Conservation (phyloP, 495 filamentous ascomycete species). For the Penicillium simplicissimum region DNA sequence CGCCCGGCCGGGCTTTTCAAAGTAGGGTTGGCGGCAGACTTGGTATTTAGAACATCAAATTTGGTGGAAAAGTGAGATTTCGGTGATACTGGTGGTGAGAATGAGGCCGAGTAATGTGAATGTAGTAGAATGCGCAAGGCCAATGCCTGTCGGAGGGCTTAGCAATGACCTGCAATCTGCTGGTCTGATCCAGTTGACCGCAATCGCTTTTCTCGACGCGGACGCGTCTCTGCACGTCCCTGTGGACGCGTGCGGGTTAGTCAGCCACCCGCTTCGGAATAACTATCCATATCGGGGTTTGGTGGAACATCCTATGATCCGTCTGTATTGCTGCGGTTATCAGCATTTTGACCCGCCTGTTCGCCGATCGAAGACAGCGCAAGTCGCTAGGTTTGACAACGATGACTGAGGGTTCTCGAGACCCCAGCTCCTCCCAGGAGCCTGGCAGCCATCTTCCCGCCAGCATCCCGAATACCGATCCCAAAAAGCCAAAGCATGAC, state of each 20-base stretch:
- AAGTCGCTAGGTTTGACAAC: constrained; percentile 11
- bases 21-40: constrained; percentile 15
- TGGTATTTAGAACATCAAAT: constrained; percentile 32
- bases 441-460: constrained; percentile 21
- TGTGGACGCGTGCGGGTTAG: constrained; percentile 28
- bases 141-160: constrained; percentile 20
- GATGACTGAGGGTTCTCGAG: constrained; percentile 60
- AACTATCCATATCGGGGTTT: constrained; percentile 27
- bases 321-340: constrained; percentile 9
- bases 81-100: constrained; percentile 3
- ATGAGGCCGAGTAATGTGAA: background rate
- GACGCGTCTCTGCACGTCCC: constrained; percentile 32
- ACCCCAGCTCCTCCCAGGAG: constrained; percentile 22
- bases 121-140: constrained; percentile 10
- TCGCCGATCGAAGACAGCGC: constrained; percentile 7
- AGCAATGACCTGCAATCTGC: constrained; percentile 19
- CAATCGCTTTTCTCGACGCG: constrained; percentile 36
- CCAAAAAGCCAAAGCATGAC: constrained; percentile 43
- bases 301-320: constrained; percentile 3
- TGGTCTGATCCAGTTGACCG: constrained; percentile 27
- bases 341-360: constrained; percentile 5
- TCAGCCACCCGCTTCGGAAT: constrained; percentile 30
- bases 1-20: constrained; percentile 30
- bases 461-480: constrained; percentile 23
- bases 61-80: constrained; percentile 1